Percentiles rank a stretch among this genome's conserved stretches.
Evolutionary conservation across 345 rosid genomes (phyloP).

Genomic region (Citropsis articulata): DNA sequence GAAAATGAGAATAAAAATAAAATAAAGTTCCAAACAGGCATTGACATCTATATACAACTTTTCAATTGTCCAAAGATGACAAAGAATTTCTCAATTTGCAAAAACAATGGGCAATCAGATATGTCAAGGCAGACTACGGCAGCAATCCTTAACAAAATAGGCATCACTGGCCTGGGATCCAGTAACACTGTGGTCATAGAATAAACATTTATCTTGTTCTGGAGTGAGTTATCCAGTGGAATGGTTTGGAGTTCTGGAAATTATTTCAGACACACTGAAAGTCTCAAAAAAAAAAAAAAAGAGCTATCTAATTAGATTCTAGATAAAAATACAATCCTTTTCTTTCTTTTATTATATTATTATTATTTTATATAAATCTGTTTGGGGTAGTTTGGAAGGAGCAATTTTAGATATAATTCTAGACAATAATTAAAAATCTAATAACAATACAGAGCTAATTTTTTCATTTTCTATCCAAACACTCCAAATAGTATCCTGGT

Average conservation of each 20-base stretch:
- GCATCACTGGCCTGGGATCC: not conserved
- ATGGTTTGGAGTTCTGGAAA: not conserved
- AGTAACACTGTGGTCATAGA: not conserved
- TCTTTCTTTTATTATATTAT: no score
- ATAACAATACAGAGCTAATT: not conserved
- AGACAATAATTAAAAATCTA: not conserved
- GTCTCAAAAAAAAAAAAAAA: no score
- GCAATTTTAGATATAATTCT: no score
- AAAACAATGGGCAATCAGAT: not conserved
- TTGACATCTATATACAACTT: not conserved
- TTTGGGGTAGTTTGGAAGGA: no score
- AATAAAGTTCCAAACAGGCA: not conserved
- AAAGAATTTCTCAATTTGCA: no score
- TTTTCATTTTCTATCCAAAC: not conserved
- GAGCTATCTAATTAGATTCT: no score
- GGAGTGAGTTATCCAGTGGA: not conserved
- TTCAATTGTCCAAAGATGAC: no score
- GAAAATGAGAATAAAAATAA: not conserved
- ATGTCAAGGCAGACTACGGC: not conserved
- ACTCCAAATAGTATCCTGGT: not conserved
- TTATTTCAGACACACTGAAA: not conserved
- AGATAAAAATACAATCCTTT: no score
- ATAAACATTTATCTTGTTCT: conserved; percentile 1
- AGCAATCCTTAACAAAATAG: not conserved
- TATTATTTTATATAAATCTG: no score